These are phyloP conservation scores for Geranium rotundifolium DNA, from an alignment of 345 rosid species.

Conservation along the genomic window DNA sequence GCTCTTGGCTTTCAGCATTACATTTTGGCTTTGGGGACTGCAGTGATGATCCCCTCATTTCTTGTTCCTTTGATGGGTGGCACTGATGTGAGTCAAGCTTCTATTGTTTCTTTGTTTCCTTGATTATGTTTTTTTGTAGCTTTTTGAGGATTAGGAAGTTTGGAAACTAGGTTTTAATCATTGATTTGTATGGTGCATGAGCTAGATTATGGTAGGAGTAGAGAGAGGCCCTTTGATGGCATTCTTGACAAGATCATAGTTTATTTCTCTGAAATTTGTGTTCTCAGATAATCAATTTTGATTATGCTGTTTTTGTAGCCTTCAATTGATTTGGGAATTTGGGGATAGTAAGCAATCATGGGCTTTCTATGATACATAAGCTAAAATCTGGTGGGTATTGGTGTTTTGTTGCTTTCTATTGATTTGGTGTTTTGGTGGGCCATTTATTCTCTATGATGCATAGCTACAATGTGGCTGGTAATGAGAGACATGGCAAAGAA, in stretches of 20 bases:
- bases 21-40: conserved; percentile 88
- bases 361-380: too few species aligned
- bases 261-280: too few species aligned
- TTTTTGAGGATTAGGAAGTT: background rate
- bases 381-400: background rate
- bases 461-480: background rate
- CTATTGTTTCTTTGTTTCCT: background rate
- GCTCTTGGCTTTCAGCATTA: conserved; percentile 96
- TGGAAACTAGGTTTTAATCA: background rate
- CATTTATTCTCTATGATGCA: background rate
- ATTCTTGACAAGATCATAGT: background rate
- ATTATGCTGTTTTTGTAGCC: too few species aligned
- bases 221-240: background rate
- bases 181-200: background rate
- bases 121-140: background rate
- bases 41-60: conserved; percentile 97
- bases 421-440: too few species aligned
- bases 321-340: background rate
- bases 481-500: background rate
- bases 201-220: background rate
- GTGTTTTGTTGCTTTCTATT: background rate
- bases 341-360: too few species aligned
- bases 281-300: too few species aligned
- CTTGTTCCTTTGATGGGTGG: conserved; percentile 99
- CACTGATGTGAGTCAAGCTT: conserved; percentile 46